Conservation (phyloP, 495 filamentous ascomycete species). For the Ramalina intermedia region DNA sequence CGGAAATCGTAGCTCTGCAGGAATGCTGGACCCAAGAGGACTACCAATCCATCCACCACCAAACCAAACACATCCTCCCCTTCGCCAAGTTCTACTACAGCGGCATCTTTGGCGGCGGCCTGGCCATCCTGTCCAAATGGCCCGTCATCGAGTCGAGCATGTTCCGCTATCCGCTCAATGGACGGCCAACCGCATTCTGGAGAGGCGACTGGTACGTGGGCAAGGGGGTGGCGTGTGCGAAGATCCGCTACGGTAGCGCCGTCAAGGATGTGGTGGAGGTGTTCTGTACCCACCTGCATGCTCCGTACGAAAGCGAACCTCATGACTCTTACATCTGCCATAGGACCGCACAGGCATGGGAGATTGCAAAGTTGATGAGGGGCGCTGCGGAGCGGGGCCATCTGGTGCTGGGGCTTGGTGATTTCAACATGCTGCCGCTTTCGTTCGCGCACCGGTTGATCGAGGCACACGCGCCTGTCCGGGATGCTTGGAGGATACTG, state of each 20-base stretch:
- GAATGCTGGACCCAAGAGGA: slow-evolving; percentile 93
- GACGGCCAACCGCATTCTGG: slow-evolving; percentile 83
- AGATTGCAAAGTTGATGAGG: slow-evolving; percentile 81
- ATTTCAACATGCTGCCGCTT: slow-evolving; percentile 88
- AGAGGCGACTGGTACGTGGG: slow-evolving; percentile 78
- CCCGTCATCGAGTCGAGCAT: slow-evolving; percentile 89
- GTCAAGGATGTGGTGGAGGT: slow-evolving; percentile 66
- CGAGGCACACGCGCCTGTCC: slow-evolving; percentile 59
- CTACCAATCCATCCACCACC: slow-evolving; percentile 64
- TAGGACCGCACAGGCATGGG: slow-evolving; percentile 90
- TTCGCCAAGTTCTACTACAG: slow-evolving; percentile 89
- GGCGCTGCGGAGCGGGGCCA: slow-evolving; percentile 74
- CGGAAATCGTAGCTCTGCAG: slow-evolving; percentile 84
- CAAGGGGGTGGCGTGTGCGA: slow-evolving; percentile 81
- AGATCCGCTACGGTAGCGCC: slow-evolving; percentile 56
- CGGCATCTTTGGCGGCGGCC: slow-evolving; percentile 75
- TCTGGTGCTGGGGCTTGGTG: slow-evolving; percentile 70
- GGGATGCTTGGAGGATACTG: slow-evolving; percentile 67
- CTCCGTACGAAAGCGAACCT: slow-evolving; percentile 69
- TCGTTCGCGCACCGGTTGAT: slow-evolving; percentile 81
- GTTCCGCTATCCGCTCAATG: slow-evolving; percentile 80
- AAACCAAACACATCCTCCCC: slow-evolving; percentile 66
- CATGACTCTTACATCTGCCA: slow-evolving; percentile 82
- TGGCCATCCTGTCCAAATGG: slow-evolving; percentile 90
- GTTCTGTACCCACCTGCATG: slow-evolving; percentile 89